Base-by-base conservation (phyloP, 1,139 yeast species). In the Saccharomyces hybrid region DNA sequence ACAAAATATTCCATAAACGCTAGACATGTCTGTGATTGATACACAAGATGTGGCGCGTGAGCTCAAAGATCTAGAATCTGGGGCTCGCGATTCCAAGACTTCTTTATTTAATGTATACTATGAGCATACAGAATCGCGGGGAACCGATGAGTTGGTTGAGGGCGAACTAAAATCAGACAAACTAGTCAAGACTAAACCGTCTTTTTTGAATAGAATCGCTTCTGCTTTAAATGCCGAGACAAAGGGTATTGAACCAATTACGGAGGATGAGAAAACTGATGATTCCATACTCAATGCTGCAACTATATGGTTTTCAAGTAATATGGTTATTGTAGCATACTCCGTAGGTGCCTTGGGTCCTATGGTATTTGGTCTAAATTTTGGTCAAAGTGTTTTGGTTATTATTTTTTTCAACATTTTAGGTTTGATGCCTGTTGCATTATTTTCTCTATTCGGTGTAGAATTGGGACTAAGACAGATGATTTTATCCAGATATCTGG, bases 241-340 rank as follows among this genome's bases (percentile, higher is more conserved):
- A 48, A 71, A 76, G 59, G 80, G 81, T 61, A 70, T 78, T 48
- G 78, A 77, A 58, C 71, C 78, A 56, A 73, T 78, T 24, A 69
- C 74, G 0, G 80, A 76, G 49, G 73, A 72, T 27, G 71, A 75
- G 61, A 71, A 77, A 65, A 64, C 64, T 49, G 88, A 84, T 54
- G 73, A 73, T 51, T 82, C 88, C 32, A 67, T 85, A 56, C 75
- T 81, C 75, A 80, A 78, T 62, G 88, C 95, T 29, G 90, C 90
- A 47, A 78, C 91, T 54, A 87, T 89, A 95, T 89, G 96, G 96
- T 78, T 86, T 66, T 85, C 95, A 31, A 96, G 95, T 42, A 89
- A 90, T 72, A 75, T 88, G 78, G 96, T 88, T 57, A 82, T 89
- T 68, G 91, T 96, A 28, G 81, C 96, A 21, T 84, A 81, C 64